Conservation (phyloP, 345 rosid species). For the Salix viminalis region DNA sequence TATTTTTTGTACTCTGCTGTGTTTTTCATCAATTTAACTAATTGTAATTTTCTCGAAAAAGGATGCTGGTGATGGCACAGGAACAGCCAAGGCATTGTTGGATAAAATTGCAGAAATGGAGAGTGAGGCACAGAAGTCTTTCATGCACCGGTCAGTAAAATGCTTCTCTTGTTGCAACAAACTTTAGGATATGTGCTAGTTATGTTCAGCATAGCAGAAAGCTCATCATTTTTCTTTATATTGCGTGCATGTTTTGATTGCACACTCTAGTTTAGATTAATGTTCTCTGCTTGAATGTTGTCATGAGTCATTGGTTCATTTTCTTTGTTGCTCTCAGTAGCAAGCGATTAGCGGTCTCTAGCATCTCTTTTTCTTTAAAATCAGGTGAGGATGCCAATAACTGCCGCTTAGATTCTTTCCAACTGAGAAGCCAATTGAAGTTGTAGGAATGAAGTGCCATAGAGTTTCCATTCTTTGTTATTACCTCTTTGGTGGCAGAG, state of each 20-base stretch:
- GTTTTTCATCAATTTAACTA: conserved; percentile 10
- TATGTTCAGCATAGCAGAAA: background rate
- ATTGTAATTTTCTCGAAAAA: conserved; percentile 27
- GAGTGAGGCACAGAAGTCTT: conserved; percentile 94
- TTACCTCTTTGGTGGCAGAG: background rate
- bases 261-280: background rate
- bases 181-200: background rate
- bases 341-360: background rate
- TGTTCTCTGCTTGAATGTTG: background rate
- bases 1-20: conserved; percentile 3
- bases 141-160: conserved; percentile 87
- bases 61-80: conserved; percentile 78
- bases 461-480: background rate
- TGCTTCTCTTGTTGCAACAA: background rate
- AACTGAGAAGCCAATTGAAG: background rate
- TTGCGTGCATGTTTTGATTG: background rate
- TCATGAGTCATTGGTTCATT: background rate
- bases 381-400: background rate
- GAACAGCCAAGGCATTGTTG: conserved; percentile 73
- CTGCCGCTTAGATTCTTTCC: background rate
- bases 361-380: background rate
- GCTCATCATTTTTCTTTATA: background rate
- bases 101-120: conserved; percentile 74
- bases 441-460: background rate
- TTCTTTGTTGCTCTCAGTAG: background rate